Evolutionary conservation across 441 rosid genomes (phyloP).

Genomic region (Croton laevigatus): DNA sequence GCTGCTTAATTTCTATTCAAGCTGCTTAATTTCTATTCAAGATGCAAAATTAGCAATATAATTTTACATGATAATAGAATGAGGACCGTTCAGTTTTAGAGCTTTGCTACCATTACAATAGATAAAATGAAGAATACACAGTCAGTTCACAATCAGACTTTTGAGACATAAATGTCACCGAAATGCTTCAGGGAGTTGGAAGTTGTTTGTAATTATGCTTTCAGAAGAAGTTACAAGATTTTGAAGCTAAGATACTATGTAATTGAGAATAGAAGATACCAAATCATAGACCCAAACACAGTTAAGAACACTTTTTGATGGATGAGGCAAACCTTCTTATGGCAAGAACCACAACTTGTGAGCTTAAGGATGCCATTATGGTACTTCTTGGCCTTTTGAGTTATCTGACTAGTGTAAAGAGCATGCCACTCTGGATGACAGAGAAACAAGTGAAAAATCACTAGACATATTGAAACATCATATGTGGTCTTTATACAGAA

Average conservation of each 20-base stretch:
- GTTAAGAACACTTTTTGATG: background rate
- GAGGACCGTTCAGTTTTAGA: background rate
- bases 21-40: background rate
- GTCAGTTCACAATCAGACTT: background rate
- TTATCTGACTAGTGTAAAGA: slow-evolving; percentile 11
- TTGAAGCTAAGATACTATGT: background rate
- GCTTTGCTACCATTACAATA: background rate
- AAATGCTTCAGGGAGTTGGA: background rate
- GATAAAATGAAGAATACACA: background rate
- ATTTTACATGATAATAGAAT: background rate
- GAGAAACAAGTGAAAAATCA: background rate
- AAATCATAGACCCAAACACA: background rate
- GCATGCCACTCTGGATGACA: slow-evolving; percentile 8
- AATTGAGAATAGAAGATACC: background rate
- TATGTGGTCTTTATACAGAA: background rate
- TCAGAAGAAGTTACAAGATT: background rate
- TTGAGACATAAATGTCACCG: background rate
- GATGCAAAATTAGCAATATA: background rate
- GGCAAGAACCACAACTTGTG: slow-evolving; percentile 12
- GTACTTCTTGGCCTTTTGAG: slow-evolving; percentile 19
- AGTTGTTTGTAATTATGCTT: background rate
- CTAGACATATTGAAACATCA: background rate
- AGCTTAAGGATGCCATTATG: slow-evolving; percentile 11
- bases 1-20: background rate
- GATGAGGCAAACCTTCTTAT: slow-evolving; percentile 8